A percentile compares a stretch with the other conserved stretches of the same genome.
Evolutionary conservation across 805 yeast genomes (phyloP).

Genomic region (Lachancea sp.): DNA sequence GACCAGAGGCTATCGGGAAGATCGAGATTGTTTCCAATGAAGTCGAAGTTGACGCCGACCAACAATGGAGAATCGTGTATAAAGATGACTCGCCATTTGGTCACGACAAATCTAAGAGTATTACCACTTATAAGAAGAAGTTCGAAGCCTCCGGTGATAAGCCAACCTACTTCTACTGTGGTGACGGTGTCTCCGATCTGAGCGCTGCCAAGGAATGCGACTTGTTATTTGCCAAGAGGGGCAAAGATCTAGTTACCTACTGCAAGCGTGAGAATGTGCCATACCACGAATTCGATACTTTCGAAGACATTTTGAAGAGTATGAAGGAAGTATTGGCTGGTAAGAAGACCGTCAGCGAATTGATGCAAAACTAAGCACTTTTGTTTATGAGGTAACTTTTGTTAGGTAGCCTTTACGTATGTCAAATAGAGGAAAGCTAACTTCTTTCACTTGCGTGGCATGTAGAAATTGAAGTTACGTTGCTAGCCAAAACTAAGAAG

Average conservation of each 20-base stretch:
- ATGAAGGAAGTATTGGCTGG: constrained; percentile 47
- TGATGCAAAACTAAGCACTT: constrained; percentile 26
- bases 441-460: too few relatives aligned
- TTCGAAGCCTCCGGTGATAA: constrained; percentile 34
- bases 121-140: constrained; percentile 39
- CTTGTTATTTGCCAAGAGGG: constrained; percentile 85
- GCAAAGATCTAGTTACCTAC: constrained; percentile 80
- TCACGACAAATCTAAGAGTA: constrained; percentile 87
- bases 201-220: constrained; percentile 95
- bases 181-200: constrained; percentile 95
- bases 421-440: too few relatives aligned
- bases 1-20: constrained; percentile 62
- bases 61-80: constrained; percentile 77
- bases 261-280: constrained; percentile 79
- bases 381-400: not conserved
- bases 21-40: constrained; percentile 81
- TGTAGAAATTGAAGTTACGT: too few relatives aligned
- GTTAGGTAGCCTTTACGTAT: too few relatives aligned
- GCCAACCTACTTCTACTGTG: constrained; percentile 83
- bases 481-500: too few relatives aligned
- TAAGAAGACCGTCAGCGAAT: constrained; percentile 26
- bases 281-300: constrained; percentile 64
- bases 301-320: constrained; percentile 62
- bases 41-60: constrained; percentile 49
- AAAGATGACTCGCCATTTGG: constrained; percentile 86